Base-by-base conservation (phyloP, 1,284 basidiomycete genomes). In the Hypsizygus ulmarius region DNA sequence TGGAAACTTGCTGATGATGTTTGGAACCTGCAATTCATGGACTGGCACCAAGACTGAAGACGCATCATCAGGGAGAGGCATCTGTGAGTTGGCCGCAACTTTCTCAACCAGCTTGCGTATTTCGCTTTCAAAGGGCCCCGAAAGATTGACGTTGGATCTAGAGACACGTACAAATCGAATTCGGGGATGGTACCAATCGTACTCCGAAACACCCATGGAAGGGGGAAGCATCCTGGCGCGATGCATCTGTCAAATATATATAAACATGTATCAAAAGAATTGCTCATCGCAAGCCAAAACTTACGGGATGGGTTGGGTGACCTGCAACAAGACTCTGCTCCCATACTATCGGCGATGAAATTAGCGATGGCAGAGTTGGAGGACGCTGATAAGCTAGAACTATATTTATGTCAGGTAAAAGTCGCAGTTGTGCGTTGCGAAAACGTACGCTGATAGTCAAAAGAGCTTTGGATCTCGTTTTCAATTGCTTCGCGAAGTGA, bases 221-320 rank as follows among this genome's bases (percentile, higher is more conserved):
- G 59, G 50, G 39, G 66, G 54, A 51, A 71, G 53, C 65, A 71
- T 67, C 46, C 77, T 66, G 1, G 77, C 73, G 5, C 75, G 69
- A 56, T 78, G 73, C 76, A 78, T 78, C 75, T 78, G 38, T 27
- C 28, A 27, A 40, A 8, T 41, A 37, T 11, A n/a, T 39, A 52
- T 11, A 51, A 21, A 45, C 45, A 43, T 37, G 48, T 38, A 53
- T 43, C 4, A 14, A 45, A 36, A 28, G 37, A 43, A 39, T 45
- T 35, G n/a, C 35, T 30, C 25, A 27, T 36, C 27, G 7, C 3
- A 16, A 27, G 33, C 15, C 7, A 11, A 43, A 35, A 61, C 65
- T 45, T 57, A 77, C 77, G 9, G 77, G 77, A 52, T 79, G 77
- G 1, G 77, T 78, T 11, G 77, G 76, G 56, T 79, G 77, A 1